Base-by-base conservation (phyloP, 345 rosid species). In the Ceriops decandra region DNA sequence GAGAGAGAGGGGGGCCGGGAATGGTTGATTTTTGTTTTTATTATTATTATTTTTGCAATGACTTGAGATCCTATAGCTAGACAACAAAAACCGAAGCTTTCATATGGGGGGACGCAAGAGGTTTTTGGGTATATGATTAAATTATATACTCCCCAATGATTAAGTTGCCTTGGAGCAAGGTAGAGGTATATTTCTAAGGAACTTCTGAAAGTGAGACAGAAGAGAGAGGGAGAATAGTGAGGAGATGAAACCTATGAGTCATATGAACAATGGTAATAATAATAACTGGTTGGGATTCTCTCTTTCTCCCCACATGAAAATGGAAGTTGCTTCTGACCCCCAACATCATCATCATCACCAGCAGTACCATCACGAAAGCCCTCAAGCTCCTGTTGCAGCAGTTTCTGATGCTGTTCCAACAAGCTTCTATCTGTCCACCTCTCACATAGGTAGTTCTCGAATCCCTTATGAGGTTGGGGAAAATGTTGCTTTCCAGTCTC, bases 231-330 rank as follows among this genome's bases (percentile, higher is more conserved):
- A 73, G 67, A 38, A 38, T 38, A 15, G 16, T 13, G 16, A 69
- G 76, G 72, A 68, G 71, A 85, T 80, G 88, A 84, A 79, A 79
- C 65, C 79, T 32, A 35, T 76, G 85, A 76, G 75, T 72, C 82
- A 84, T 59, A 77, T 63, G 52, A 73, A 31, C 82, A 76, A 75
- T 58, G 80, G 84, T 3, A 9, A 10, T 62, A 79, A 52, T 64
- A 76, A 32, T 17, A 83, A 78, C 84, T 89, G 92, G 90, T 67
- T 89, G 79, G 96, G 86, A 5, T 89, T 89, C 52, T 89, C 96
- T 53, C 86, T 89, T 69, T 85, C 92, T 2, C 86, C 96, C 60
- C 86, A 83, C 69, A 81, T 85, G 88, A 88, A 82, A 78, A 85
- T 88, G 89, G 95, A 86, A 80, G 79, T 71, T 63, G 17, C 72